phyloP scores from a whole-genome alignment of 2,329 filamentous ascomycete genomes.

The Cladorrhinum sp. region DNA sequence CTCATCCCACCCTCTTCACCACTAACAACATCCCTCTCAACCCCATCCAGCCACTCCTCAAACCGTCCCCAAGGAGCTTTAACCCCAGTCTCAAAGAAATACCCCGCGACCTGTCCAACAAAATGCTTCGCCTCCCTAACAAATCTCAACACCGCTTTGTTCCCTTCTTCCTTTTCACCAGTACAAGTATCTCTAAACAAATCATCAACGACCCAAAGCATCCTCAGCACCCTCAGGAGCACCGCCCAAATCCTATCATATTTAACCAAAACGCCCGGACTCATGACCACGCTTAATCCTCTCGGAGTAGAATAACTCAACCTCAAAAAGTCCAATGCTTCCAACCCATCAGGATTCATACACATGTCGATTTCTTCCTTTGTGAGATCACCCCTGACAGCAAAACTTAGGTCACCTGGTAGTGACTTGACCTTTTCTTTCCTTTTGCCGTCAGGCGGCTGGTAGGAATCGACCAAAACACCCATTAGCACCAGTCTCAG shows the following conservation, averaged over 20 bases:
- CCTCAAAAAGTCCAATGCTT: constrained; percentile 89
- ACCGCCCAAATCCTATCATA: constrained; percentile 85
- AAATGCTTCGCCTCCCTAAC: constrained; percentile 78
- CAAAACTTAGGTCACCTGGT: constrained; percentile 74
- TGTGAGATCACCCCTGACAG: constrained; percentile 71
- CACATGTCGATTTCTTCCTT: constrained; percentile 77
- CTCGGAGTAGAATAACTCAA: constrained; percentile 77
- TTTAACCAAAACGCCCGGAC: constrained; percentile 64
- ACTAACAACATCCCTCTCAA: constrained; percentile 46
- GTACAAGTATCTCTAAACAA: constrained; percentile 35
- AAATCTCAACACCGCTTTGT: constrained; percentile 48
- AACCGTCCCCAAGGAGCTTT: constrained; percentile 70
- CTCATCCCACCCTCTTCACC: constrained; percentile 39
- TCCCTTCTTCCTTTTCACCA: constrained; percentile 25
- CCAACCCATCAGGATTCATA: constrained; percentile 76
- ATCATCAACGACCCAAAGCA: constrained; percentile 71
- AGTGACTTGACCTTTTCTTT: constrained; percentile 38
- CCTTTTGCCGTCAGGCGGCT: constrained; percentile 13
- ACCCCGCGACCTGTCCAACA: constrained; percentile 66
- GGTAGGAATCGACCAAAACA: constrained; percentile 74
- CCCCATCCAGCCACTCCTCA: constrained; percentile 58
- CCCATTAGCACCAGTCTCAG: constrained; percentile 86
- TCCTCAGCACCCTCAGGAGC: constrained; percentile 71
- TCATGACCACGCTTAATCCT: constrained; percentile 73
- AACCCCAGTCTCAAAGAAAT: constrained; percentile 79